A percentile compares a stretch with the other conserved stretches of the same genome.
These are phyloP conservation scores for Colletotrichum salicis DNA, from an alignment of 2,329 filamentous ascomycete genomes.

Conservation along the genomic window DNA sequence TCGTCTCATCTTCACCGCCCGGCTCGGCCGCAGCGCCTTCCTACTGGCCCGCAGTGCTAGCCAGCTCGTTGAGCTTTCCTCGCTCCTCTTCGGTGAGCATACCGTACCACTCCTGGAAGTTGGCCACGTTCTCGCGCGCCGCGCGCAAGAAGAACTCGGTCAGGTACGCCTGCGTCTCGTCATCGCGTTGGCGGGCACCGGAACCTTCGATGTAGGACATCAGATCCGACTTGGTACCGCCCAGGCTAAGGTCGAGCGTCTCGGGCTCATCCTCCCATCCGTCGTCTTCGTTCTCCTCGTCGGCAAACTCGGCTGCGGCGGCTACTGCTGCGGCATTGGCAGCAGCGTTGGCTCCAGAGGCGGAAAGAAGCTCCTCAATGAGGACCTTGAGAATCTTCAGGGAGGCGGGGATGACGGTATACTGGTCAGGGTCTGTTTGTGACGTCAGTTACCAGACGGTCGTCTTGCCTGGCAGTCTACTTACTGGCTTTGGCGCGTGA, in stretches of 20 bases:
- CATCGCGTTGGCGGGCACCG: constrained; percentile 76
- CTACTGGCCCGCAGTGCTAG: constrained; percentile 46
- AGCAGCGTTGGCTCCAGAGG: constrained; percentile 72
- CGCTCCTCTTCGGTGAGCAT: constrained; percentile 67
- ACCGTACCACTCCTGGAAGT: constrained; percentile 67
- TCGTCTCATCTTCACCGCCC: constrained; percentile 5
- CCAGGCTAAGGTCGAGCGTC: constrained; percentile 79
- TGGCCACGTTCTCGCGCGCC: constrained; percentile 65
- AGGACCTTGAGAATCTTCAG: constrained; percentile 97
- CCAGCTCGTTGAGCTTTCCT: constrained; percentile 65
- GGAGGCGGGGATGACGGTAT: constrained; percentile 85
- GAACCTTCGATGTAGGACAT: constrained; percentile 79
- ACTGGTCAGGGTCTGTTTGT: constrained; percentile 81
- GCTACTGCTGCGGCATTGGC: constrained; percentile 70
- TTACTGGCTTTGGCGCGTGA: constrained; percentile 86
- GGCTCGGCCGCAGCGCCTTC: constrained; percentile 15
- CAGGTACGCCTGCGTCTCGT: constrained; percentile 89
- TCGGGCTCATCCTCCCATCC: constrained; percentile 91
- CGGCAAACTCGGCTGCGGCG: constrained; percentile 61
- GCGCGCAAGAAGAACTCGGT: constrained; percentile 80
- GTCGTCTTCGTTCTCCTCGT: constrained; percentile 79
- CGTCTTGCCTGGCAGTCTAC: constrained; percentile 36
- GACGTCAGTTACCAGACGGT: constrained; percentile 40
- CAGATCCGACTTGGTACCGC: constrained; percentile 76
- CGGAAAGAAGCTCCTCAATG: constrained; percentile 88